Evolutionary conservation across 2,329 filamentous ascomycete species (phyloP).

Genomic region (Penicillium sp.): DNA sequence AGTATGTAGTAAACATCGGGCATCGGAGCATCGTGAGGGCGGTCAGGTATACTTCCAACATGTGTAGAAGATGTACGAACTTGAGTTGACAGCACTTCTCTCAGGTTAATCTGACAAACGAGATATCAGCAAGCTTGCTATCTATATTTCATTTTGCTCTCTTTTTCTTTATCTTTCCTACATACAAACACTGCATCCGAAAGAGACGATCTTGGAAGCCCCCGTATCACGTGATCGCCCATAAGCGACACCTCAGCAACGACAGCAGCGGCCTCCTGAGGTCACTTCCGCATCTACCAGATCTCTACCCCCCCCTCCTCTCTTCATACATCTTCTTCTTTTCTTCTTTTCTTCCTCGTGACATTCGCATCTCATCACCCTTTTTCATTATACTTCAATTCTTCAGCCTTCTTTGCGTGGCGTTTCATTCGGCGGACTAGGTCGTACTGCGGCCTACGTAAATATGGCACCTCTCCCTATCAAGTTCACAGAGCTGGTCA

Average conservation of each 20-base stretch:
- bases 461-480: conserved; percentile 72
- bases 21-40: neutral
- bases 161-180: neutral
- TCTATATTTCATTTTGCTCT: neutral
- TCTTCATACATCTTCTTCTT: conserved; percentile 19
- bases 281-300: conserved; percentile 40
- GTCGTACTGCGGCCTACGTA: conserved; percentile 45
- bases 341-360: conserved; percentile 20
- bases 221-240: conserved; percentile 36
- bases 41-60: neutral
- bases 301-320: conserved; percentile 21
- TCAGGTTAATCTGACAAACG: neutral
- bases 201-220: conserved; percentile 6
- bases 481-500: conserved; percentile 88
- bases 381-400: conserved; percentile 21
- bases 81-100: neutral
- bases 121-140: neutral
- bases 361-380: conserved; percentile 11
- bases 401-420: conserved; percentile 35
- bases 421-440: conserved; percentile 45
- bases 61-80: neutral
- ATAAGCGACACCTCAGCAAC: conserved; percentile 46
- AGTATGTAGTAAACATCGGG: neutral
- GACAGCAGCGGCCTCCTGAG: conserved; percentile 42
- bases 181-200: neutral